phyloP scores from a whole-genome alignment of 1,284 basidiomycete species.

The Moesziomyces sp. region DNA sequence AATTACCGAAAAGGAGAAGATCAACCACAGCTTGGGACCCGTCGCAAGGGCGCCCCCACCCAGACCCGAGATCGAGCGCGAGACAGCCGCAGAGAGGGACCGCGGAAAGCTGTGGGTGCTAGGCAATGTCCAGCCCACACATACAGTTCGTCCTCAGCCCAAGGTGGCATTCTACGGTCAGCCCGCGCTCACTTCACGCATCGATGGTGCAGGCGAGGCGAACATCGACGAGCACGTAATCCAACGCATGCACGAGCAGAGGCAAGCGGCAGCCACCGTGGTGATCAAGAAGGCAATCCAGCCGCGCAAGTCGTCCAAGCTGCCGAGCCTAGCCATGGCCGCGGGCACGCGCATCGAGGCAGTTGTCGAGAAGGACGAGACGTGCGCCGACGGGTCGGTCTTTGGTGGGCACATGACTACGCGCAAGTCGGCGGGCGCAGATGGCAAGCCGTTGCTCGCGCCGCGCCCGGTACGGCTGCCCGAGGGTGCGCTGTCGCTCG shows the following conservation, averaged over 20 bases:
- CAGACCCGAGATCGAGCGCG: constrained; percentile 16
- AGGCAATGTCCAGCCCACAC: constrained; percentile 21
- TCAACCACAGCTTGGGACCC: constrained; percentile 7
- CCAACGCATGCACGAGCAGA: constrained; percentile 14
- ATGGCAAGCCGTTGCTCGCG: not conserved
- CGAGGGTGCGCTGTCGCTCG: constrained; percentile 23
- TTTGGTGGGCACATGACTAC: constrained; percentile 3
- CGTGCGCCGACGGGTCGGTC: constrained; percentile 1
- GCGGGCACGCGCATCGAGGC: constrained; percentile 1
- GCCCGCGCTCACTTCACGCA: not conserved
- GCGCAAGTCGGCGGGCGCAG: not conserved
- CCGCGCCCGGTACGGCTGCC: constrained; percentile 9
- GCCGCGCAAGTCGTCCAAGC: constrained; percentile 16
- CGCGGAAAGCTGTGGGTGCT: constrained; percentile 40
- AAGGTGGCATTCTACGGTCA: not conserved
- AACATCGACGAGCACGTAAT: constrained; percentile 12
- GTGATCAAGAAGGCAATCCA: constrained; percentile 14
- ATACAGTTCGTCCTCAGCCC: not conserved
- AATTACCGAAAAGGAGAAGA: not conserved
- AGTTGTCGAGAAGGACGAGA: constrained; percentile 13
- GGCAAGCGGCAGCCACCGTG: constrained; percentile 2
- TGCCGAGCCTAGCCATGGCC: not conserved
- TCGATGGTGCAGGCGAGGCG: not conserved
- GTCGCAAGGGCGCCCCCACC: constrained; percentile 16
- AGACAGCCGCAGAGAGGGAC: constrained; percentile 28